phyloP scores from a whole-genome alignment of 2,329 filamentous ascomycete genomes.

The Pyrenochaeta sp. region DNA sequence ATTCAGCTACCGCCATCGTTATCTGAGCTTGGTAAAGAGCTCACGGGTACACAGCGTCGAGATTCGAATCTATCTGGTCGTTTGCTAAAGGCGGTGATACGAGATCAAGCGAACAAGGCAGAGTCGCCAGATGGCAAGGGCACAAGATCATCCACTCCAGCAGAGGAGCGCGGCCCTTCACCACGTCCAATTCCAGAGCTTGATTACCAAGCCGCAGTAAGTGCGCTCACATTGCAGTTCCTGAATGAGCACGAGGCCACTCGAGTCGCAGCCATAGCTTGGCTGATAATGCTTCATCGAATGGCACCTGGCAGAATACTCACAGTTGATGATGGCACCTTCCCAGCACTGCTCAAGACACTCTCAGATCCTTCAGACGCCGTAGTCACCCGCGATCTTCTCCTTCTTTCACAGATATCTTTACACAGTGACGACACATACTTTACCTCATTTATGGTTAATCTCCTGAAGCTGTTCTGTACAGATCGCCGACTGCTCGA shows the following conservation, averaged over 20 bases:
- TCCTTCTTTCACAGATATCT: slow-evolving; percentile 94
- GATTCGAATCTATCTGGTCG: slow-evolving; percentile 50
- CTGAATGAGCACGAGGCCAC: slow-evolving; percentile 97
- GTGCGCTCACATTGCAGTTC: slow-evolving; percentile 90
- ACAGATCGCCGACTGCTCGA: slow-evolving; percentile 92
- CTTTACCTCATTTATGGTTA: slow-evolving; percentile 98
- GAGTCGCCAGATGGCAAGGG: slow-evolving; percentile 37
- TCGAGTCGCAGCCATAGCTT: slow-evolving; percentile 89
- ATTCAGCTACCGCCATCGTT: slow-evolving; percentile 54
- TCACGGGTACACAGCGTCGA: slow-evolving; percentile 49
- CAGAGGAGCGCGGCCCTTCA: slow-evolving; percentile 55
- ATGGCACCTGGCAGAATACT: slow-evolving; percentile 89
- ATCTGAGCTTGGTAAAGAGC: slow-evolving; percentile 51
- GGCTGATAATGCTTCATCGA: slow-evolving; percentile 96
- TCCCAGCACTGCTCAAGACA: slow-evolving; percentile 94
- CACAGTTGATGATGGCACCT: slow-evolving; percentile 96
- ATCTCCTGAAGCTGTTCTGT: slow-evolving; percentile 91
- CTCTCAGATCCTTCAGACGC: slow-evolving; percentile 94
- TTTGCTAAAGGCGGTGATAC: slow-evolving; percentile 46
- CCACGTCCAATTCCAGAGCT: slow-evolving; percentile 68
- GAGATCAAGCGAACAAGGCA: slow-evolving; percentile 40
- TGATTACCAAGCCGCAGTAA: slow-evolving; percentile 96
- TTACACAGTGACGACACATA: slow-evolving; percentile 97
- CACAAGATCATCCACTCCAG: slow-evolving; percentile 52
- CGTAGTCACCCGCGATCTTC: slow-evolving; percentile 92